Evolutionary conservation across 1,139 yeast genomes (phyloP).

Genomic region (Pichia sp.): DNA sequence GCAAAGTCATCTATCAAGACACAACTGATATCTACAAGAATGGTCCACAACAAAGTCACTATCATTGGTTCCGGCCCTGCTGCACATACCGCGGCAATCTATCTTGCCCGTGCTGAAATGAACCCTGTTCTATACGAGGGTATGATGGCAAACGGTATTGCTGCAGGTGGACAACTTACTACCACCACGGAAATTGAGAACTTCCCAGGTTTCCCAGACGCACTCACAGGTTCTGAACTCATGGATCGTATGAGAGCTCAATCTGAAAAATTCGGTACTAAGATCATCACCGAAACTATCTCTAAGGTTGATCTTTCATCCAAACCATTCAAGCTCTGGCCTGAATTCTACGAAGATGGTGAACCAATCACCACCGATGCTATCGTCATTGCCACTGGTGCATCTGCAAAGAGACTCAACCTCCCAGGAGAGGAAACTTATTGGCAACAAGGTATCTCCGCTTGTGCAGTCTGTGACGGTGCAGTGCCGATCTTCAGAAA

Average conservation of each 20-base stretch:
- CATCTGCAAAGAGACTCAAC: constrained; percentile 89
- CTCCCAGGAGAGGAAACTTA: constrained; percentile 95
- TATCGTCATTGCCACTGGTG: constrained; percentile 92
- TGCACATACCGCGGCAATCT: constrained; percentile 98
- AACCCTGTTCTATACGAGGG: constrained; percentile 94
- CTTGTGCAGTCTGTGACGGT: constrained; percentile 99
- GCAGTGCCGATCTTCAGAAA: constrained; percentile 98
- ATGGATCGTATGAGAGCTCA: constrained; percentile 95
- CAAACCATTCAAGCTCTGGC: constrained; percentile 94
- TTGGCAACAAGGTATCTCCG: constrained; percentile 99
- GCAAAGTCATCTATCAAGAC: no score
- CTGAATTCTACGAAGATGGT: constrained; percentile 84
- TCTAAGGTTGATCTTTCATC: constrained; percentile 81
- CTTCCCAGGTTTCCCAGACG: constrained; percentile 97
- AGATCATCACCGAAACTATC: constrained; percentile 88
- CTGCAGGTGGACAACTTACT: constrained; percentile 98
- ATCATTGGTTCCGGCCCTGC: constrained; percentile 99
- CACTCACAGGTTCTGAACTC: constrained; percentile 78
- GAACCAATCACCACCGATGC: constrained; percentile 93
- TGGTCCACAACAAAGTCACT: constrained; percentile 84
- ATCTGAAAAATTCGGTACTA: constrained; percentile 81
- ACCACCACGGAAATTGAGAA: constrained; percentile 97
- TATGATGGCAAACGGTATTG: constrained; percentile 93
- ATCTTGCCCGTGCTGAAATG: constrained; percentile 92
- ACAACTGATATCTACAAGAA: no score